Evolutionary conservation across 768 basidiomycete species (phyloP), one percentile per base, ranked within the genome.

Genomic region (Mycena albidolilacea): DNA sequence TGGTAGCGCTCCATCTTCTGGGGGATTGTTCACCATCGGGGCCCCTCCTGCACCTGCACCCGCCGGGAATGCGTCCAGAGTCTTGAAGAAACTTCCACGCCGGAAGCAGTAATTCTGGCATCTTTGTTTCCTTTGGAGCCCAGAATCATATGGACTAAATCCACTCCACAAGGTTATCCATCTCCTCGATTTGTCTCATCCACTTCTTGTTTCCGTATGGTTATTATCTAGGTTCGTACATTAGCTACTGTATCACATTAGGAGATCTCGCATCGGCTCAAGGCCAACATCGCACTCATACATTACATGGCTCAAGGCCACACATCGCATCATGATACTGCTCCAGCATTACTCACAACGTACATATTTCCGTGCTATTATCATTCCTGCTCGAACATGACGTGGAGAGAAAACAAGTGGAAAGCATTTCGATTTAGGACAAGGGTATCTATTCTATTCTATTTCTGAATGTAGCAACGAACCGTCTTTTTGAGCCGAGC

Each of bases 11-110:
- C 81, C 82, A 15, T 78, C 86, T 11, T 79, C 86, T 2, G 84
- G 81, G 21, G 84, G 83, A 8, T 72, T 92, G 44, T 92, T 92
- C 77, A 92, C 90, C 14, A 91, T 92, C 65, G 91, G 91, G 39
- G 84, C 88, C 2, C 87, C 85, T 5, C 50, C 82, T 5, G 72
- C 75, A 67, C 79, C 78, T 4, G 72, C 75, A 67, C 79, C 78
- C 63, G 79, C 76, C 46, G 85, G 83, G 65, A 78, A 75, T 21
- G 84, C 89, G 57, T 84, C 84, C 61, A 67, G 74, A 48, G 54
- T 69, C 23, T 86, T 91, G 58, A 90, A 89, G 81, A 90, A 88
- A 67, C 83, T 91, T 59, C 90, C 90, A 57, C 88, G 82, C 59
- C 86, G 87, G 43, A 82, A 86, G 81, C 46, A 81, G 74, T 86